Conservation (phyloP, 352 stramenopile species). For the Phytophthora quininea region DNA sequence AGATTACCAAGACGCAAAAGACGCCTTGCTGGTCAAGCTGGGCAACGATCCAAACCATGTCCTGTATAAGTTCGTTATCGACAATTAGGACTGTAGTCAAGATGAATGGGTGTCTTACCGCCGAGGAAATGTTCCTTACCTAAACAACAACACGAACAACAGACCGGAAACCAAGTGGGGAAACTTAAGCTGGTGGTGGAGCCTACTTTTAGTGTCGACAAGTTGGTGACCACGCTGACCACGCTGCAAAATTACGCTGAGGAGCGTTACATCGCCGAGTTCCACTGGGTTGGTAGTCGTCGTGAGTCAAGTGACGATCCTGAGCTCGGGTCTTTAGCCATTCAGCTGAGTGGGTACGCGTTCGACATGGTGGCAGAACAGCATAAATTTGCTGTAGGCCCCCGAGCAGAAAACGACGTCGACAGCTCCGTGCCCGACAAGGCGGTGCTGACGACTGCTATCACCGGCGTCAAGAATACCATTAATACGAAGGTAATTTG, state of each 20-base stretch:
- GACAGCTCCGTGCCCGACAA: not conserved
- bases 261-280: not conserved
- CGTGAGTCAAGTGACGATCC: not conserved
- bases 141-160: conserved; percentile 14
- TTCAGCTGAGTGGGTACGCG: not conserved
- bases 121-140: not conserved
- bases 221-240: not conserved
- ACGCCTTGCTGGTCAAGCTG: not conserved
- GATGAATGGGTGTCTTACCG: conserved; percentile 1
- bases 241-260: not conserved
- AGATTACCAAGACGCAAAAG: conserved; percentile 4
- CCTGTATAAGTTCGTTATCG: not conserved
- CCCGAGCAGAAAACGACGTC: not conserved
- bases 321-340: not conserved
- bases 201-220: not conserved
- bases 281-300: not conserved
- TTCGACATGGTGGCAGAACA: not conserved
- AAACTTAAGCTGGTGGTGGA: conserved; percentile 1
- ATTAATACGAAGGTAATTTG: conserved; percentile 2
- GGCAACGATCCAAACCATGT: not conserved
- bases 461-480: not conserved
- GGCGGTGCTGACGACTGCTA: not conserved
- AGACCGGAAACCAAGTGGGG: not conserved
- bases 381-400: not conserved
- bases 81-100: conserved; percentile 1